A percentile compares a stretch with the other conserved stretches of the same genome.
Evolutionary conservation across 2,329 filamentous ascomycete species (phyloP).

Genomic region (Neonectria ditissima): DNA sequence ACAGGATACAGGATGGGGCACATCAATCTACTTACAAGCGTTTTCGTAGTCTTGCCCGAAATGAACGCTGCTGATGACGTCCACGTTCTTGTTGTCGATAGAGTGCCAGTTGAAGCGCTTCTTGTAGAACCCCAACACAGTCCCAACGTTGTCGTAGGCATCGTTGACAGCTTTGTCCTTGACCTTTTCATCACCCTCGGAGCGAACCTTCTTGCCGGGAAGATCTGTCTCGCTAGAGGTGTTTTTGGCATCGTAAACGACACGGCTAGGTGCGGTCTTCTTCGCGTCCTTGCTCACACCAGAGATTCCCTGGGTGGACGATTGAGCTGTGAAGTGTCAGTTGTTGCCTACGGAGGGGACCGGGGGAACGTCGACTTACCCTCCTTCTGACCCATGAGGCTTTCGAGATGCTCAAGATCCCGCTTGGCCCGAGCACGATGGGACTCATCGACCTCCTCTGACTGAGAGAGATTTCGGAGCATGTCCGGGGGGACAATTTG

Average conservation of each 20-base stretch:
- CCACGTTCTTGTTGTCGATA: slow-evolving; percentile 62
- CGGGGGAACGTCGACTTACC: slow-evolving; percentile 39
- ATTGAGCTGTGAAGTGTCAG: slow-evolving; percentile 7
- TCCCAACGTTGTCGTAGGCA: slow-evolving; percentile 62
- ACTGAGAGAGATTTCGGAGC: slow-evolving; percentile 53
- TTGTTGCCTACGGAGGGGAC: background rate
- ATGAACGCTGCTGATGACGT: slow-evolving; percentile 65
- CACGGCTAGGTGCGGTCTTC: slow-evolving; percentile 52
- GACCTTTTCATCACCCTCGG: slow-evolving; percentile 55
- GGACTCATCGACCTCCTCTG: slow-evolving; percentile 53
- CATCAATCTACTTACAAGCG: slow-evolving; percentile 55
- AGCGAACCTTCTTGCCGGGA: slow-evolving; percentile 57
- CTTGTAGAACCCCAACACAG: slow-evolving; percentile 62
- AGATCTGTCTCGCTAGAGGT: slow-evolving; percentile 51
- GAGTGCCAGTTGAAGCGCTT: slow-evolving; percentile 63
- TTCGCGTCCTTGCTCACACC: slow-evolving; percentile 28
- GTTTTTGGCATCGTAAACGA: slow-evolving; percentile 59
- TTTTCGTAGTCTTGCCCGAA: slow-evolving; percentile 64
- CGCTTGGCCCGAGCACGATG: slow-evolving; percentile 52
- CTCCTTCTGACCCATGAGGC: slow-evolving; percentile 33
- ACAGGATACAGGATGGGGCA: background rate
- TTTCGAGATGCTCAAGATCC: slow-evolving; percentile 54
- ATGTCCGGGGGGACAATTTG: slow-evolving; percentile 56
- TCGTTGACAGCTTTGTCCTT: slow-evolving; percentile 60
- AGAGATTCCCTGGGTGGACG: slow-evolving; percentile 36